Percentiles rank a stretch among this genome's conserved stretches.
phyloP scores from a whole-genome alignment of 2,329 filamentous ascomycete species.

The Rutstroemia sp. region DNA sequence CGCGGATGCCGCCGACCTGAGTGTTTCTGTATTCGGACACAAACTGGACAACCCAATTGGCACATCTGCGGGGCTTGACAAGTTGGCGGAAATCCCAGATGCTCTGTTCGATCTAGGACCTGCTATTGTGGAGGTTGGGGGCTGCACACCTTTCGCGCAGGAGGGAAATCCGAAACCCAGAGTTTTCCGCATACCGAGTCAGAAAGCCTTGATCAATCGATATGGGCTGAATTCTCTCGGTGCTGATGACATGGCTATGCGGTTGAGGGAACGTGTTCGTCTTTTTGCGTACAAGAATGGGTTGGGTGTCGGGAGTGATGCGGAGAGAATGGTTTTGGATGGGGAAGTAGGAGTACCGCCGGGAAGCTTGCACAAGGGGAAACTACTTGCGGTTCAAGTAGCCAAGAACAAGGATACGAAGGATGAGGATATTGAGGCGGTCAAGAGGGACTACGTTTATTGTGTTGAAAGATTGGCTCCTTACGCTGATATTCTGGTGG shows the following conservation, averaged over 20 bases:
- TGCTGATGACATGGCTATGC: constrained; percentile 76
- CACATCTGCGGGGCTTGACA: constrained; percentile 93
- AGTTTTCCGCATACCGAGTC: constrained; percentile 76
- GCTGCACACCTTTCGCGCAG: constrained; percentile 81
- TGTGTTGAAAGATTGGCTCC: constrained; percentile 76
- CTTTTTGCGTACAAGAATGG: constrained; percentile 67
- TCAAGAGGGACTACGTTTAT: constrained; percentile 77
- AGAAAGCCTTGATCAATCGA: constrained; percentile 87
- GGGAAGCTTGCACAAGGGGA: constrained; percentile 69
- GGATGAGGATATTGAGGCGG: constrained; percentile 74
- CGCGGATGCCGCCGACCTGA: constrained; percentile 31
- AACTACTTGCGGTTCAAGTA: constrained; percentile 82
- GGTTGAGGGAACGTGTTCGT: constrained; percentile 69
- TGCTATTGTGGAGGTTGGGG: constrained; percentile 84
- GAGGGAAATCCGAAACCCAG: constrained; percentile 80
- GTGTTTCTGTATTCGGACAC: constrained; percentile 63
- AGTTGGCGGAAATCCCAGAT: constrained; percentile 83
- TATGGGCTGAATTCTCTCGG: constrained; percentile 93
- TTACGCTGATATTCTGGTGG: constrained; percentile 93
- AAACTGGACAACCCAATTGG: constrained; percentile 78
- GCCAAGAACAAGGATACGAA: constrained; percentile 95
- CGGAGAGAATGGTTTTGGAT: constrained; percentile 67
- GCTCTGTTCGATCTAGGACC: constrained; percentile 78
- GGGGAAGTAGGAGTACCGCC: constrained; percentile 72
- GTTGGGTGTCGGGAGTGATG: constrained; percentile 51